Base-by-base conservation (phyloP, 2,329 filamentous ascomycete genomes). In the Fusarium buxicola region DNA sequence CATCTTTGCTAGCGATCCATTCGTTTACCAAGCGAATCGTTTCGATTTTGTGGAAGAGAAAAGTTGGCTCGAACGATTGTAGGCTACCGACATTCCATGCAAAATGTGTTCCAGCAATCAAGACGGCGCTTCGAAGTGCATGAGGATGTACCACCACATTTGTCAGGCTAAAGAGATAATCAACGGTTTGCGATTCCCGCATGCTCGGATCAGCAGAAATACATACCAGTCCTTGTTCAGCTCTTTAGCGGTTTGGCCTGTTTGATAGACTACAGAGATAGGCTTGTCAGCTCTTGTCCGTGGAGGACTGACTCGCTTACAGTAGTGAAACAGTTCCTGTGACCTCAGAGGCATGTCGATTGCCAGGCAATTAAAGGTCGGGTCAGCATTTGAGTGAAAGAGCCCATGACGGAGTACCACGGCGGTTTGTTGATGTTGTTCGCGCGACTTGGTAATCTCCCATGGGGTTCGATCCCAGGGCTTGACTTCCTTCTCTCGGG, bases 321-420 rank as follows among this genome's bases (percentile, higher is more conserved):
- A 60, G 4, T 60, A 60, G 25, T 60, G 51, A n/a, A 60, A 60
- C 6, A 60, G 28, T 8, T 60, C 58, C 5, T 60, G 56, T 2
- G 58, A 60, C 28, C 40, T 36, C 10, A 60, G 13, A 2, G 58
- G 58, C 58, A 60, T 60, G 0, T 50, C 24, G 8, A 60, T 60
- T 3, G 58, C 16, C 3, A 60, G n/a, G 3, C 15, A 44, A 12
- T 44, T 27, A 2, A 55, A 3, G 8, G 31, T 60, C 8, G 30
- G 24, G 2, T 15, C 4, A 9, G 57, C 54, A 2, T 31, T 28
- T 1, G 55, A 55, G 13, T 55, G 28, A 4, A 46, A 4, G 32
- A 60, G 32, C 24, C 60, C 40, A 2, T n/a, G 36, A 8, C 31
- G 25, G 9, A 60, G 24, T 11, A 31, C 31, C 24, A 36, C 18